Percentiles rank a stretch among this genome's conserved stretches.
These are phyloP conservation scores for Amorphotheca resinae DNA, from an alignment of 495 filamentous ascomycete genomes.

Conservation along the genomic window DNA sequence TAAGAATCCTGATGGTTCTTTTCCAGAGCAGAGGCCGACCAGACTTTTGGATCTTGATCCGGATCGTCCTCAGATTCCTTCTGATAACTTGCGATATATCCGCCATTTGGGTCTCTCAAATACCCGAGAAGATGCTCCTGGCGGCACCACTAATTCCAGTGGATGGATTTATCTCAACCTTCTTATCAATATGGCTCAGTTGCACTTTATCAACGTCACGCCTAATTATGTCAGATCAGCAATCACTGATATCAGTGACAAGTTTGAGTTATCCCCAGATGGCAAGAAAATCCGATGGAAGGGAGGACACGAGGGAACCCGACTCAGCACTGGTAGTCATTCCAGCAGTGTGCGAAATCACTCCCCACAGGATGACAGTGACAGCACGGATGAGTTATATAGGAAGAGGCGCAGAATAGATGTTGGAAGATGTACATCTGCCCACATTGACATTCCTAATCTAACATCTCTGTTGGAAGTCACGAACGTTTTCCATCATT, in stretches of 20 bases:
- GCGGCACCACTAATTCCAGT: constrained; percentile 38
- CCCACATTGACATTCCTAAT: constrained; percentile 19
- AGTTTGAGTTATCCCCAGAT: constrained; percentile 60
- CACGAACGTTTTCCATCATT: constrained; percentile 36
- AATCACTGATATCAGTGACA: constrained; percentile 48
- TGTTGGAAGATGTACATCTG: constrained; percentile 10
- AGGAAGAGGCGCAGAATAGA: constrained; percentile 23
- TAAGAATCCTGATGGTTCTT: constrained; percentile 1
- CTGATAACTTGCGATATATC: constrained; percentile 65
- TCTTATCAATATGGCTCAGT: constrained; percentile 65
- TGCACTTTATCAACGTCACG: constrained; percentile 68
- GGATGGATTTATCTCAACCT: constrained; percentile 79
- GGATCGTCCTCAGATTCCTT: constrained; percentile 49
- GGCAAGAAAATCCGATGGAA: constrained; percentile 65
- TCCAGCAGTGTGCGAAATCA: constrained; percentile 27
- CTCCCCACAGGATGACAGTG: constrained; percentile 28
- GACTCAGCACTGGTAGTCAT: constrained; percentile 42
- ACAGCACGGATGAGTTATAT: constrained; percentile 27
- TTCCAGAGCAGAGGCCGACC: constrained; percentile 60
- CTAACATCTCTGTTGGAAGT: constrained; percentile 15
- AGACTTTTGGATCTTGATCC: constrained; percentile 60
- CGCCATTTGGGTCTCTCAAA: constrained; percentile 53
- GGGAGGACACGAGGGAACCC: constrained; percentile 47
- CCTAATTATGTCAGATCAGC: constrained; percentile 57
- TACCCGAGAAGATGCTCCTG: constrained; percentile 28